Conservation (phyloP, 306 rosid genomes). For the Cicer judaicum region DNA sequence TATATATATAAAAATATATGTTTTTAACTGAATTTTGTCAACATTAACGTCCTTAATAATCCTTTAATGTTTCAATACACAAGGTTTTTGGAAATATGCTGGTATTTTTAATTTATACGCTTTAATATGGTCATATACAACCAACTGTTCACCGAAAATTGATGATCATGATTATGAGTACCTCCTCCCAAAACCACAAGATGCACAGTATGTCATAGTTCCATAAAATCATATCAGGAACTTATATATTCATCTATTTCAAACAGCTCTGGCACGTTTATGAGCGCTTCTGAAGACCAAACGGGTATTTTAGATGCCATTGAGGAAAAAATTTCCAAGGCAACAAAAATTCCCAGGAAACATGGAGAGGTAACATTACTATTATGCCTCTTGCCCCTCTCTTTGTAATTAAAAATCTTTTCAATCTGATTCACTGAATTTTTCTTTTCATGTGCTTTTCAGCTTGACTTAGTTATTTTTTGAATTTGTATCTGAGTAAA, state of each 20-base stretch:
- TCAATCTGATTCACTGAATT: conserved; percentile 6
- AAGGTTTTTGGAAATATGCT: conserved; percentile 17
- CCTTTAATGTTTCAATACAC: conserved; percentile 16
- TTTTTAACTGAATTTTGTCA: conserved; percentile 29
- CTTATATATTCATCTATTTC: conserved; percentile 39
- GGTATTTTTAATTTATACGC: conserved; percentile 28
- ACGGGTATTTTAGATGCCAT: conserved; percentile 65
- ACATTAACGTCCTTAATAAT: conserved; percentile 21
- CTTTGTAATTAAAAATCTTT: conserved; percentile 18
- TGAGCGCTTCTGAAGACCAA: conserved; percentile 72
- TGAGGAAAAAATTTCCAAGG: conserved; percentile 90
- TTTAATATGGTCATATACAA: conserved; percentile 9
- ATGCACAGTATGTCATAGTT: conserved; percentile 28
- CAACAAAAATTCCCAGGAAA: conserved; percentile 76
- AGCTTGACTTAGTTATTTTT: conserved; percentile 7
- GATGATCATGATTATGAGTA: conserved; percentile 25
- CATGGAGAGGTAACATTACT: conserved; percentile 78
- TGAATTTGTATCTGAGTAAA: conserved; percentile 20
- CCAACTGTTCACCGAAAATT: conserved; percentile 1
- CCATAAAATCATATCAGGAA: conserved; percentile 15
- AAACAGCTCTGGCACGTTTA: conserved; percentile 81
- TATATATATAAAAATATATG: no score
- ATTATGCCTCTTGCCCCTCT: not conserved
- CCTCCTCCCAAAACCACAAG: conserved; percentile 26
- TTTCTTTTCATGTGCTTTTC: conserved; percentile 9